phyloP scores from a whole-genome alignment of 2,329 filamentous ascomycete genomes.

The Talaromyces marneffei region DNA sequence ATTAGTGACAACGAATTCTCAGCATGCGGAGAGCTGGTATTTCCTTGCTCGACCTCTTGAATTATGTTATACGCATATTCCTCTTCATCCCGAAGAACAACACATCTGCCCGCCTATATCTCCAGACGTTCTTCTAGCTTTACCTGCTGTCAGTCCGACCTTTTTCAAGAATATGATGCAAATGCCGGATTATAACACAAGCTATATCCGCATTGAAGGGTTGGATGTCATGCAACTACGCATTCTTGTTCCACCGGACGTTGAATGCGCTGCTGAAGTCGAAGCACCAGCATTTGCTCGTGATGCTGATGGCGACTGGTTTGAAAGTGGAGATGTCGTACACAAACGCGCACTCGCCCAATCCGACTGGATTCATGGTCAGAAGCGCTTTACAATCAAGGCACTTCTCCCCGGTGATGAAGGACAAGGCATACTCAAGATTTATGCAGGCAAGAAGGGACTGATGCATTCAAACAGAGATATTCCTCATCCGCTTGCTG shows the following conservation, averaged over 20 bases:
- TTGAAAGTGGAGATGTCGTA: conserved; percentile 82
- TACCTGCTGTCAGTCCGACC: conserved; percentile 78
- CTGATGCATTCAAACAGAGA: conserved; percentile 97
- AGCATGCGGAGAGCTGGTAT: conserved; percentile 79
- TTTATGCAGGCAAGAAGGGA: conserved; percentile 90
- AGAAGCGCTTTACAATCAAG: conserved; percentile 91
- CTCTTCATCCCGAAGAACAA: conserved; percentile 79
- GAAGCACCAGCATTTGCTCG: conserved; percentile 74
- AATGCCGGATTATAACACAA: conserved; percentile 87
- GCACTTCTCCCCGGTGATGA: conserved; percentile 87
- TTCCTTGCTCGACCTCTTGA: conserved; percentile 86
- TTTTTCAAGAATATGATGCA: conserved; percentile 79
- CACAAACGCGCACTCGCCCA: conserved; percentile 84
- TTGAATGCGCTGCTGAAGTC: conserved; percentile 88
- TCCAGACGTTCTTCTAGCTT: conserved; percentile 75
- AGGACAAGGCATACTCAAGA: conserved; percentile 76
- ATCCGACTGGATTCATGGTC: conserved; percentile 79
- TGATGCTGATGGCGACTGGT: conserved; percentile 84
- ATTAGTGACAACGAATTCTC: conserved; percentile 67
- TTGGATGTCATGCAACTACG: conserved; percentile 90
- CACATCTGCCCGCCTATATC: conserved; percentile 86
- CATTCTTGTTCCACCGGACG: conserved; percentile 78
- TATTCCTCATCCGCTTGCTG: conserved; percentile 84
- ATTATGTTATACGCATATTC: conserved; percentile 92
- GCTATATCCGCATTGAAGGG: conserved; percentile 75